phyloP scores from a whole-genome alignment of 2,329 filamentous ascomycete genomes.

The Trichoderma sp. region DNA sequence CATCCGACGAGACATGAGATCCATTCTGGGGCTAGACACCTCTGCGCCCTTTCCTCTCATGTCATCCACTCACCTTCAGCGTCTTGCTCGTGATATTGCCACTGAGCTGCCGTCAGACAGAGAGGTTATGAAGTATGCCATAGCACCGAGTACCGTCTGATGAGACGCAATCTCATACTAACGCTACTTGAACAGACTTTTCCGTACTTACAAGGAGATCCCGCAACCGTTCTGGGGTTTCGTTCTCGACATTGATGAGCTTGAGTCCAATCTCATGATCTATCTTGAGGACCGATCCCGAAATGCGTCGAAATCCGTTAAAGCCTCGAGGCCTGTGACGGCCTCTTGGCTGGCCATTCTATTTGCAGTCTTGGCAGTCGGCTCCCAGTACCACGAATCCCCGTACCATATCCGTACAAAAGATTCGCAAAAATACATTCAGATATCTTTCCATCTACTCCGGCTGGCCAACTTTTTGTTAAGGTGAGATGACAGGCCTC shows the following conservation, averaged over 20 bases:
- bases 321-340: slow-evolving; percentile 51
- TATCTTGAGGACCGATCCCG: slow-evolving; percentile 63
- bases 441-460: slow-evolving; percentile 64
- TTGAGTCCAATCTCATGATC: slow-evolving; percentile 62
- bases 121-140: slow-evolving; percentile 62
- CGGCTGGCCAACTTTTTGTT: slow-evolving; percentile 62
- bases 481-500: slow-evolving; percentile 37
- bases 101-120: slow-evolving; percentile 61
- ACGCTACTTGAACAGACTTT: slow-evolving; percentile 45
- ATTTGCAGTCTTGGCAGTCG: slow-evolving; percentile 63
- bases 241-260: slow-evolving; percentile 63
- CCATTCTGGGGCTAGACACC: slow-evolving; percentile 63
- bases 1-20: slow-evolving; percentile 63
- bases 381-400: slow-evolving; percentile 64
- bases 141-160: background rate
- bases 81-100: slow-evolving; percentile 58
- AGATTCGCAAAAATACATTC: slow-evolving; percentile 59
- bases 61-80: slow-evolving; percentile 60
- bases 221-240: slow-evolving; percentile 68
- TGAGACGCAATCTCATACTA: background rate
- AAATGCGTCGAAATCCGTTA: slow-evolving; percentile 47
- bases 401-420: slow-evolving; percentile 59
- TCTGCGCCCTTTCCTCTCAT: slow-evolving; percentile 66
- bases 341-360: slow-evolving; percentile 65
- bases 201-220: slow-evolving; percentile 65